phyloP scores from a whole-genome alignment of 768 basidiomycete species.

The Tricholoma flavovirens region DNA sequence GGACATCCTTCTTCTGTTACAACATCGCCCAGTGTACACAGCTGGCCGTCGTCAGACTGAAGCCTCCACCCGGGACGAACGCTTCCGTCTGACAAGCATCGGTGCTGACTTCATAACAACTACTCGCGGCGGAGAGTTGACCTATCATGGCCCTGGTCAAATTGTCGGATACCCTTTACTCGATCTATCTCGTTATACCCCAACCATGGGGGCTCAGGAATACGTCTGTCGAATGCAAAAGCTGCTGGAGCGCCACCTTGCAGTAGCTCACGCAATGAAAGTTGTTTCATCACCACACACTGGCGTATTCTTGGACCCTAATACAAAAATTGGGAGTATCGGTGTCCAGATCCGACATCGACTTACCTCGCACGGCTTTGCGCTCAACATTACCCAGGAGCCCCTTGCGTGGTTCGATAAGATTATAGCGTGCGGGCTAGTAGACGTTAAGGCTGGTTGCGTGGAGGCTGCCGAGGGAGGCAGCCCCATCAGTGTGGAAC shows the following conservation, averaged over 20 bases:
- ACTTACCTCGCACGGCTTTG: slow-evolving; percentile 92
- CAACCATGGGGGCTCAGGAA: slow-evolving; percentile 64
- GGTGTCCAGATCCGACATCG: slow-evolving; percentile 95
- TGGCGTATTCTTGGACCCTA: slow-evolving; percentile 80
- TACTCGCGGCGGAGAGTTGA: slow-evolving; percentile 86
- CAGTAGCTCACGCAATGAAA: slow-evolving; percentile 50
- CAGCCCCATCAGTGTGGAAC: slow-evolving; percentile 34
- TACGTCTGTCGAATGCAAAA: slow-evolving; percentile 85
- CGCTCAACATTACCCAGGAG: slow-evolving; percentile 82
- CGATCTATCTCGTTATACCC: slow-evolving; percentile 77
- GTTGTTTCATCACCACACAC: slow-evolving; percentile 71
- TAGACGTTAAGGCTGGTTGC: slow-evolving; percentile 73
- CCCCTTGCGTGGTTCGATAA: slow-evolving; percentile 81
- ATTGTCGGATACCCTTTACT: slow-evolving; percentile 93
- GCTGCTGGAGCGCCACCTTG: slow-evolving; percentile 58
- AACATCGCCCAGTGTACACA: slow-evolving; percentile 95
- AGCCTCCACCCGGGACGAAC: slow-evolving; percentile 52
- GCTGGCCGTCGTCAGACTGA: slow-evolving; percentile 82
- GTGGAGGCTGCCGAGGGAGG: slow-evolving; percentile 46
- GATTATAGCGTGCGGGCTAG: slow-evolving; percentile 88
- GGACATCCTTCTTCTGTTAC: slow-evolving; percentile 71
- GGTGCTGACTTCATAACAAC: slow-evolving; percentile 88
- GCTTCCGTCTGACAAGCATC: slow-evolving; percentile 54
- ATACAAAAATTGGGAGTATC: slow-evolving; percentile 88
- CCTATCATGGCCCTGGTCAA: slow-evolving; percentile 97